Percentiles rank a stretch among this genome's conserved stretches.
These are phyloP conservation scores for Thielaviopsis euricoi DNA, from an alignment of 2,329 filamentous ascomycete genomes.

Conservation along the genomic window DNA sequence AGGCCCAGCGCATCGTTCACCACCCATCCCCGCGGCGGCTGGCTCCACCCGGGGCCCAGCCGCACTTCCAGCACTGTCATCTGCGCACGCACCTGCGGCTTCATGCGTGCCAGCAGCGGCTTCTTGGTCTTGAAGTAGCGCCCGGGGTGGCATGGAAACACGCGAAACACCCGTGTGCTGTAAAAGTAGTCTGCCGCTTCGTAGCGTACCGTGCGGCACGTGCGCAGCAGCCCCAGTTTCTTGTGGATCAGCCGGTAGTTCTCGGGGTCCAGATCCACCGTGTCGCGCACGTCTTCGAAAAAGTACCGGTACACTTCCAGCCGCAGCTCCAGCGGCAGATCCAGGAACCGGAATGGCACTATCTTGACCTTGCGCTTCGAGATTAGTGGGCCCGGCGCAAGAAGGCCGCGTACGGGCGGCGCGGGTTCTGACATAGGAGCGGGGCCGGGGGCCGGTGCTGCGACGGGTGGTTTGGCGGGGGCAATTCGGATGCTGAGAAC, in stretches of 20 bases:
- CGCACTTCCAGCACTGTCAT: conserved; percentile 52
- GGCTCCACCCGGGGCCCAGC: conserved; percentile 56
- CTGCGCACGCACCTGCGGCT: conserved; percentile 38
- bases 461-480: not conserved
- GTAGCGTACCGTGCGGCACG: conserved; percentile 40
- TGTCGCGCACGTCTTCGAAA: conserved; percentile 34
- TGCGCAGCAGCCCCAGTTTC: conserved; percentile 42
- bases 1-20: conserved; percentile 50
- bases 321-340: conserved; percentile 53
- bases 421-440: not conserved
- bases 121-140: conserved; percentile 58
- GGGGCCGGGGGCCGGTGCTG: not conserved
- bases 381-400: not conserved
- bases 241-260: conserved; percentile 47
- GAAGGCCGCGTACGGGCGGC: not conserved
- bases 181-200: conserved; percentile 54
- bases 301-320: conserved; percentile 50
- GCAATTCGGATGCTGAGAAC: conserved; percentile 1
- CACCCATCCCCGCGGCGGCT: conserved; percentile 54
- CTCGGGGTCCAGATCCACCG: conserved; percentile 49
- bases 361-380: conserved; percentile 19
- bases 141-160: conserved; percentile 50
- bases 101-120: conserved; percentile 51
- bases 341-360: conserved; percentile 45
- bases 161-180: conserved; percentile 41